These are phyloP conservation scores for Microglena sp. DNA, from an alignment of 139 green algal genomes.

Conservation along the genomic window DNA sequence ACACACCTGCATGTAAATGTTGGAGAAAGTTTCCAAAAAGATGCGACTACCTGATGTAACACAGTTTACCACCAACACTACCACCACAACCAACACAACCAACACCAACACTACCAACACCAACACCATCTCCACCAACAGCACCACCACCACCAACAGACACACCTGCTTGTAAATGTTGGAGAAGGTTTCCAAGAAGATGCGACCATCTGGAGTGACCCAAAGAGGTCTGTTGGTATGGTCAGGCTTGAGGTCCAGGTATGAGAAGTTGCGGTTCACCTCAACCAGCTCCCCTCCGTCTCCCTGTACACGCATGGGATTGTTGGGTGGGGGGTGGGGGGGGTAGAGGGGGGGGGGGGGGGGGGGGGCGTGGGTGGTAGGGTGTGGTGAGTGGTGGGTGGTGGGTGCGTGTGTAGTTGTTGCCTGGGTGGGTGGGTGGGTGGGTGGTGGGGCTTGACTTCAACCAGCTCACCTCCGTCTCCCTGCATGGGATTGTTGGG, in stretches of 20 bases:
- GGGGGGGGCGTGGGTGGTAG: too few species aligned
- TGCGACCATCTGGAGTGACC: slow-evolving; percentile 87
- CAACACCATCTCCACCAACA: neutral
- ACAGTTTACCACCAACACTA: slow-evolving; percentile 37
- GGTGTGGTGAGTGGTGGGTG: too few species aligned
- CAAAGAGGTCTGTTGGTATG: slow-evolving; percentile 86
- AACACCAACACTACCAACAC: neutral
- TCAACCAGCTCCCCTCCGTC: too few species aligned
- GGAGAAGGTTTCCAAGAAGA: slow-evolving; percentile 96
- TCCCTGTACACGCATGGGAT: too few species aligned
- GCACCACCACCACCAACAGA: neutral
- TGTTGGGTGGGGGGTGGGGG: too few species aligned
- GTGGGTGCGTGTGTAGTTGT: too few species aligned
- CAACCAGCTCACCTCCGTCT: too few species aligned
- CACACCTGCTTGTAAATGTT: slow-evolving; percentile 80
- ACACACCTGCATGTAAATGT: slow-evolving; percentile 77
- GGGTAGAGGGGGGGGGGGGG: too few species aligned
- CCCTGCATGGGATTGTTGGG: too few species aligned
- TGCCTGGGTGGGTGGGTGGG: too few species aligned
- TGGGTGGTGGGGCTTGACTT: too few species aligned
- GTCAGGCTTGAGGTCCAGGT: slow-evolving; percentile 74
- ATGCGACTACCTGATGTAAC: slow-evolving; percentile 87
- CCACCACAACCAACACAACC: neutral
- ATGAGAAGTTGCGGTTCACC: too few species aligned
- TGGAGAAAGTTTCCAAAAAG: slow-evolving; percentile 93